A percentile compares a stretch with the other conserved stretches of the same genome.
phyloP scores from a whole-genome alignment of 148 eudicot genomes.

The Rhododendron vialii region DNA sequence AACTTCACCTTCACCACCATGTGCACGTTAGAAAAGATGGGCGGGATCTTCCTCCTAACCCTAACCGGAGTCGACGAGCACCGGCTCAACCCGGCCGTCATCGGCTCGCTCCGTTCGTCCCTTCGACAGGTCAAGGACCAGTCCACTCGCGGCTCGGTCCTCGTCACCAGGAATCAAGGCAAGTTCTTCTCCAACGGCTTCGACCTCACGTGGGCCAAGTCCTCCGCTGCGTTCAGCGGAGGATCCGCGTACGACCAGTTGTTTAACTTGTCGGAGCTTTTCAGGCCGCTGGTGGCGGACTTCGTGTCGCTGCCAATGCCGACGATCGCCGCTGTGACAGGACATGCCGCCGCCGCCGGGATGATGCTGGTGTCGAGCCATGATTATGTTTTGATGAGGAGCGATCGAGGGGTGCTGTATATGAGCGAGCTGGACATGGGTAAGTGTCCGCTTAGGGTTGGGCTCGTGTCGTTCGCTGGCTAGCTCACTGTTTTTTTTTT shows the following conservation, averaged over 20 bases:
- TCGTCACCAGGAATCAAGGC: slow-evolving; percentile 25
- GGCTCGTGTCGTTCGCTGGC: no score
- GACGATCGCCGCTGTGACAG: slow-evolving; percentile 35
- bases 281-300: slow-evolving; percentile 29
- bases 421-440: slow-evolving; percentile 44
- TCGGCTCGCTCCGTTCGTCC: slow-evolving; percentile 35
- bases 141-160: slow-evolving; percentile 28
- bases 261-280: slow-evolving; percentile 28
- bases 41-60: slow-evolving; percentile 37
- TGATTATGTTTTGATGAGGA: slow-evolving; percentile 35
- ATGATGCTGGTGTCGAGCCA: slow-evolving; percentile 33
- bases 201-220: slow-evolving; percentile 28
- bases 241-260: slow-evolving; percentile 14
- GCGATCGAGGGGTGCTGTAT: slow-evolving; percentile 23
- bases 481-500: no score
- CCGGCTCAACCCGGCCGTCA: slow-evolving; percentile 36
- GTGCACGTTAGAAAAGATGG: slow-evolving; percentile 49
- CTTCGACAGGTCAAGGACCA: slow-evolving; percentile 34
- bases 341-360: slow-evolving; percentile 49
- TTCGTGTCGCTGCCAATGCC: slow-evolving; percentile 36
- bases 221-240: not conserved
- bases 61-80: slow-evolving; percentile 47
- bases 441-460: not conserved
- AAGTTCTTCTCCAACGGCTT: slow-evolving; percentile 48
- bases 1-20: slow-evolving; percentile 11